Evolutionary conservation across 2,329 filamentous ascomycete species (phyloP).

Genomic region (Penicillium sp.): DNA sequence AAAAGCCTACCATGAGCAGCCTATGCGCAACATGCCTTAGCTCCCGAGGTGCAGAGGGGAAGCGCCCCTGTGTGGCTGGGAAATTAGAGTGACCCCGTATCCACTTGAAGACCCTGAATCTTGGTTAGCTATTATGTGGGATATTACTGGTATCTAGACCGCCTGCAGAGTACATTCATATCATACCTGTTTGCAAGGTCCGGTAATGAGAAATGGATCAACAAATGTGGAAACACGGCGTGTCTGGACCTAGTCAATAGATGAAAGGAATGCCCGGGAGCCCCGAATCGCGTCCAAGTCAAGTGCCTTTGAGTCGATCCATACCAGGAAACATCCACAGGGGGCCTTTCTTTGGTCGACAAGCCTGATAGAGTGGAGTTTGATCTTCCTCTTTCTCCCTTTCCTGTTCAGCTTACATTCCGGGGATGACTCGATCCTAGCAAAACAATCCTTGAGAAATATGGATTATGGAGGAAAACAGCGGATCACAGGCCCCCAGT

Average conservation of each 20-base stretch:
- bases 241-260: not conserved
- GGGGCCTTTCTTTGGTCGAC: constrained; percentile 8
- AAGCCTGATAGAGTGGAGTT: constrained; percentile 14
- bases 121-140: not conserved
- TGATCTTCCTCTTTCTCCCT: constrained; percentile 13
- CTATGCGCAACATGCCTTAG: constrained; percentile 17
- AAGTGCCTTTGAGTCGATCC: constrained; percentile 21
- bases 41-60: constrained; percentile 1
- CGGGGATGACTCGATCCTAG: constrained; percentile 13
- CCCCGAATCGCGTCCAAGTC: constrained; percentile 12
- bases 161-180: not conserved
- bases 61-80: constrained; percentile 3
- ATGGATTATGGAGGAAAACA: constrained; percentile 1
- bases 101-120: constrained; percentile 8
- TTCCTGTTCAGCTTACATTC: constrained; percentile 33
- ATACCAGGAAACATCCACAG: constrained; percentile 23
- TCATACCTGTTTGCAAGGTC: not conserved
- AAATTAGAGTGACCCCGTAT: not conserved
- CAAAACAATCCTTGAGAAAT: constrained; percentile 10
- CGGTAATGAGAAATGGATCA: not conserved
- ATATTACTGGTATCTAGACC: not conserved
- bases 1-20: not conserved
- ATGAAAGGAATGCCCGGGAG: constrained; percentile 16
- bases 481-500: constrained; percentile 21
- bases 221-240: not conserved